Base-by-base conservation (phyloP, 1,284 basidiomycete species). In the Trametes versicolor region DNA sequence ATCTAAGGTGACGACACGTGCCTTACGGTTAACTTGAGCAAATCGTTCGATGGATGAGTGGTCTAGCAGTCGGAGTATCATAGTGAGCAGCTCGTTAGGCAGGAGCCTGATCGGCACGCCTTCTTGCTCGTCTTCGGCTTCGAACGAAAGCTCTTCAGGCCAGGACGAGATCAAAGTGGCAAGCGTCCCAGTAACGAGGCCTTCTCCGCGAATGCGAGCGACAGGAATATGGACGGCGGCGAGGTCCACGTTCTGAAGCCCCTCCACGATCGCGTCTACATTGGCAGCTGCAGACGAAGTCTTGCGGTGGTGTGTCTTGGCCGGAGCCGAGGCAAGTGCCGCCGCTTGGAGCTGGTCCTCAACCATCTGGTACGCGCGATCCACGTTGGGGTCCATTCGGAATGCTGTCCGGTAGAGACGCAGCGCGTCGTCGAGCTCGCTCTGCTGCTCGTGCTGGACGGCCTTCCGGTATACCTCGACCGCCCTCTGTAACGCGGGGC, bases 381-480 rank as follows among this genome's bases (percentile, higher is more conserved):
- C 91, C 50, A 93, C 89, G 65, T 90, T 80, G 25, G 87, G 75
- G 61, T 95, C 87, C 74, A 92, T 79, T 63, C 89, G 86, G 77
- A 96, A 96, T 1, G 94, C 93, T 60, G 86, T 85, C 13, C 92
- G 86, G 73, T 97, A 97, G 3, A 95, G 78, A 27, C 77, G 75
- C 8, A 95, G 77, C 9, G 95, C 95, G 37, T 90, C 87, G 70
- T 94, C 90, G 47, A 94, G 81, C 65, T 91, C 81, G 47, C 94
- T 88, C 43, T 79, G 78, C 73, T 93, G 90, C 77, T 97, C 95
- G 61, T 85, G 81, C 55, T 87, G 82, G 29, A 94, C 85, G 4
- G 95, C 95, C 39, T 79, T 81, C 23, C 84, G 78, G 75, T 96
- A 97, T 9, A 89, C 72, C 19, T 84, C 83, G 41, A 95, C 79